Base-by-base conservation (phyloP, 768 basidiomycete genomes). In the Trametes villosa region DNA sequence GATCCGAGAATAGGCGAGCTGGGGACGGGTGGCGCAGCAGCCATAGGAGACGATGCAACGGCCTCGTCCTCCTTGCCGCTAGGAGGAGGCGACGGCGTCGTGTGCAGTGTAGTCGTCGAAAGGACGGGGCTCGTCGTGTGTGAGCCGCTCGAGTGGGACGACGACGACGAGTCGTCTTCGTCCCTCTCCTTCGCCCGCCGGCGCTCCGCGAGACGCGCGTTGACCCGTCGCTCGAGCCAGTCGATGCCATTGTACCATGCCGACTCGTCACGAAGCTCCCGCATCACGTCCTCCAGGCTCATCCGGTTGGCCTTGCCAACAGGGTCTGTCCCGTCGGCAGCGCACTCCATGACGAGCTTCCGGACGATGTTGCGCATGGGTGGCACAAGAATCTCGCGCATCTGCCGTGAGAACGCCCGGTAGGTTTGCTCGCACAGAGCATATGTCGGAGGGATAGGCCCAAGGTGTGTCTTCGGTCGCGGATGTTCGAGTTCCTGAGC, bases 11-110 rank as follows among this genome's bases (percentile, higher is more conserved):
- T 81, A 0, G 87, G 87, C n/a, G 83, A 79, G 3, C 86, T 77
- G 6, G 84, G 74, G 0, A 78, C 74, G 65, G 72, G 65, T 31
- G 67, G 34, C 24, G 69, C 62, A 40, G 57, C 58, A 11, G 65
- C 65, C 5, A 60, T 57, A 2, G 71, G 74, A 4, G 62, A 63
- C 41, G 70, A 68, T 18, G 64, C 60, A 8, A 59, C 64, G 4
- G 63, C 53, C 26, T 72, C 74, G 9, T 74, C 73, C 3, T 75
- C 73, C 54, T 76, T 79, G 41, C 71, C 68, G 20, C 69, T 74
- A 8, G 89, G 89, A 0, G 88, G 86, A 0, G 89, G 89, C 2
- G 86, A 88, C 0, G 89, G 89, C 8, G 89, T 91, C n/a, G 89
- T 92, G 62, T 87, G 86, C 30, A 91, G 68, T 8, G 89, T 92